A percentile compares a stretch with the other conserved stretches of the same genome.
Evolutionary conservation across 139 green algal genomes (phyloP).

Genomic region (Picochlorum sp.): DNA sequence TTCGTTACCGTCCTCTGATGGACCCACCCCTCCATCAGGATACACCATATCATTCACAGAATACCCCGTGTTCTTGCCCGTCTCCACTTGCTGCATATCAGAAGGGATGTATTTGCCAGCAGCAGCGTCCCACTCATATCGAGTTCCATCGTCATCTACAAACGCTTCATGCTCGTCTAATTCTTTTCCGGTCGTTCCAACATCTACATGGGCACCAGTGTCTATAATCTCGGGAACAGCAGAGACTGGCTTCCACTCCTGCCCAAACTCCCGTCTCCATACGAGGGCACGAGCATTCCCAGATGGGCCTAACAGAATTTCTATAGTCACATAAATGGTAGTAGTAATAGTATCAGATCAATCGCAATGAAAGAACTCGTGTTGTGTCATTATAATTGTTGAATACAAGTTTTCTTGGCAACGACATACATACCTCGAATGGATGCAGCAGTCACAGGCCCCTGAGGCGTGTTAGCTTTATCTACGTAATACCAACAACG

Average conservation of each 20-base stretch:
- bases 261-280: slow-evolving; percentile 30
- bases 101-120: slow-evolving; percentile 65
- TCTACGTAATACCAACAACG: slow-evolving; percentile 26
- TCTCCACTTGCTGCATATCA: slow-evolving; percentile 19
- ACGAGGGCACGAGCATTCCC: slow-evolving; percentile 24
- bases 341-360: background rate
- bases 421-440: slow-evolving; percentile 18
- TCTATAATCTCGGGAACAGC: slow-evolving; percentile 16
- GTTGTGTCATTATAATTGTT: background rate
- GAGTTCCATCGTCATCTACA: slow-evolving; percentile 90
- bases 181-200: slow-evolving; percentile 36
- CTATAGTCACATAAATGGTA: background rate
- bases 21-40: background rate
- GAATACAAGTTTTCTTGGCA: no score
- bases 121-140: slow-evolving; percentile 74
- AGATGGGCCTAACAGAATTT: background rate
- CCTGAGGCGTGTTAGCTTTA: slow-evolving; percentile 10
- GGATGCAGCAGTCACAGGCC: slow-evolving; percentile 17
- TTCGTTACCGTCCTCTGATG: slow-evolving; percentile 3
- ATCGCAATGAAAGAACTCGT: background rate
- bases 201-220: slow-evolving; percentile 2
- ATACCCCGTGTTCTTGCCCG: background rate
- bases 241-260: slow-evolving; percentile 30
- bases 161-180: slow-evolving; percentile 71
- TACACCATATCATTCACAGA: slow-evolving; percentile 61